Evolutionary conservation across 2,329 filamentous ascomycete genomes (phyloP), one percentile per base, ranked within the genome.

Genomic region (Trichoderma sp.): DNA sequence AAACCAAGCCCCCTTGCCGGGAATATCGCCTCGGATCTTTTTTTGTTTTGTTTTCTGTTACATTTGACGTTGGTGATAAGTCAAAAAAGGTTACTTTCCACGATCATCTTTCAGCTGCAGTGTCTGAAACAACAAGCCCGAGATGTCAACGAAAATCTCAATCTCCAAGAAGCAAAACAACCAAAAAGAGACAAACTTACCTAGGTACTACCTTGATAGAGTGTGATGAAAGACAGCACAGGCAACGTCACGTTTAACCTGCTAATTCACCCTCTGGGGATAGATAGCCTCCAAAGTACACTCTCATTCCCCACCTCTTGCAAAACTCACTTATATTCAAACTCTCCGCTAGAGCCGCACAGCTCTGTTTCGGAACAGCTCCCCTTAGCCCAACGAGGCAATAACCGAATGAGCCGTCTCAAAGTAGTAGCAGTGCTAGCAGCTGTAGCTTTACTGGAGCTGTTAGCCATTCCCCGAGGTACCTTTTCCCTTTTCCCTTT

Each of bases 291-390:
- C 33, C 33, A 35, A 8, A 12, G 33, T 35, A 35, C 35, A 41
- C 27, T 4, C 27, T 33, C 14, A n/a, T 31, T 67, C 67, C 33
- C 53, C 67, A 71, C 67, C 53, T 29, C 2, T 29, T 21, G 35
- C 63, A 65, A 65, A 45, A 65, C 63, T 65, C 62, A 27, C 24
- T 33, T 33, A 9, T 24, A 12, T 29, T 21, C 18, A 33, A 59
- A 59, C 29, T 41, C 38, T 71, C 69, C 60, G 60, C 60, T 65
- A 73, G 69, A 73, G 69, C 69, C 69, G 69, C 41, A 64, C 27
- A 50, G 68, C 38, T 71, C 38, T 59, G 68, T 71, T 71, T 71
- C 53, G 27, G 59, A 71, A 24, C 14, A 35, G 12, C 18, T 11
- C 33, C 24, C 29, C 41, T 73, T 56, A 73, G 31, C 69, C 60